These are phyloP conservation scores for Aspergillus persii DNA, from an alignment of 2,329 filamentous ascomycete species.

Conservation along the genomic window DNA sequence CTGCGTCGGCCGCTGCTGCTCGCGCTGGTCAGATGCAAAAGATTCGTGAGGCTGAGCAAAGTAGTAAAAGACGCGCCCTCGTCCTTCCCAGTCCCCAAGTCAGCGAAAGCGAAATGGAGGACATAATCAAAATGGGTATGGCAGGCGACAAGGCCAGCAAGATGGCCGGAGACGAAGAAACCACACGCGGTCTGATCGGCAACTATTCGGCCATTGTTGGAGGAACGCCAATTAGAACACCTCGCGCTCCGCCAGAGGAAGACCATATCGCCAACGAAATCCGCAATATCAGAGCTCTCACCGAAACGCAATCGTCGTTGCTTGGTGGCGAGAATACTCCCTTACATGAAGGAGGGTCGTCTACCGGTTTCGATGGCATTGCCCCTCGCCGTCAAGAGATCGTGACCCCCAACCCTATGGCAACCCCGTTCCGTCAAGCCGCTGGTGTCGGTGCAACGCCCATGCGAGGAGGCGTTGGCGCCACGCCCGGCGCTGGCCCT, in stretches of 20 bases:
- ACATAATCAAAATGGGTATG: constrained; percentile 98
- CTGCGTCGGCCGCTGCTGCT: constrained; percentile 79
- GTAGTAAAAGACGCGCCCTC: constrained; percentile 84
- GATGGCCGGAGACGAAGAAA: constrained; percentile 75
- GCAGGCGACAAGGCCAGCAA: constrained; percentile 80
- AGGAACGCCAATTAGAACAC: constrained; percentile 85
- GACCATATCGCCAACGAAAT: constrained; percentile 97
- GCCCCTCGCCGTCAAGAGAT: constrained; percentile 76
- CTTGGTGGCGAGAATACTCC: constrained; percentile 93
- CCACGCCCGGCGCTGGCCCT: constrained; percentile 52
- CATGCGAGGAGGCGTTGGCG: constrained; percentile 53
- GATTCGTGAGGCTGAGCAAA: constrained; percentile 93
- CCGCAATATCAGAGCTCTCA: constrained; percentile 85
- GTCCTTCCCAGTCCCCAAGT: constrained; percentile 86
- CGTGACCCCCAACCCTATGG: constrained; percentile 92
- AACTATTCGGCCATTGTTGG: constrained; percentile 81
- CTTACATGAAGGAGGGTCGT: constrained; percentile 74
- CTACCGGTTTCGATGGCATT: constrained; percentile 84
- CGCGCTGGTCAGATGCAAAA: constrained; percentile 94
- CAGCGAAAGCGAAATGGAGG: constrained; percentile 86
- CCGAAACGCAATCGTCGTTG: constrained; percentile 88
- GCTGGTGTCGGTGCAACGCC: constrained; percentile 68
- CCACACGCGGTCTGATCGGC: constrained; percentile 79
- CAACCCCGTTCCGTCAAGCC: constrained; percentile 74
- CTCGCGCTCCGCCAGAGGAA: constrained; percentile 85